Base-by-base conservation (phyloP, 202 grass and related monocot genomes). In the Panicum virgatum region DNA sequence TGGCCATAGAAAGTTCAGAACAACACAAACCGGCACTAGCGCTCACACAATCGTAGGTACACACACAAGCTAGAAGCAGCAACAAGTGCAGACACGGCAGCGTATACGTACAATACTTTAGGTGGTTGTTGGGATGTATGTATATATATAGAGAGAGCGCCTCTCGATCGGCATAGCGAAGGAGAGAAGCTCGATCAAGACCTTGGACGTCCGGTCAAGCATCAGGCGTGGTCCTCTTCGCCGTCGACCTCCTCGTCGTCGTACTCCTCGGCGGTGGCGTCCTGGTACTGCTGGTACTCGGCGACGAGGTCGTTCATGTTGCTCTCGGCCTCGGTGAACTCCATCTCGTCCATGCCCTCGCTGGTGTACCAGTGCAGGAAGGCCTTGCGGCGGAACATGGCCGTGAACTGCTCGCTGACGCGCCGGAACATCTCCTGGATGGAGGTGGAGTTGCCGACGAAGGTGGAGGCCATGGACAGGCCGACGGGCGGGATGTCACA, bases 221-320 rank as follows among this genome's bases (percentile, higher is more conserved):
- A 6, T 60, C 57, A 60, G 4, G 79, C 83, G 27, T 86, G 50
- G 4, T 88, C 86, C 77, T 85, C 83, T 1, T 83, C 82, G 18
- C 4, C 86, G n/a, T 72, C 69, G 4, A 40, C 48, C 29, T 87
- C 90, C n/a, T 88, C 90, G n/a, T 89, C 78, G 20, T 72, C 72
- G 6, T 87, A 80, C 45, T 92, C 90, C 59, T 94, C 92, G 0
- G 84, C 88, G 52, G 92, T 89, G 72, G 92, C 92, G 59, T 94
- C 92, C 80, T 94, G 92, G 77, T 94, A 94, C 80, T 94, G 92
- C 86, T 94, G 92, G 80, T 94, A 94, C 86, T 94, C 92, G 0
- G 92, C 85, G 12, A 94, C 92, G 47, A 94, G 86, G 66, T 94
- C 89, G 76, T 94, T 94, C 92, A 94, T 94, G 67, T 94, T 94